Conservation (phyloP, 352 stramenopile genomes). For the Globisporangium irregulare region DNA sequence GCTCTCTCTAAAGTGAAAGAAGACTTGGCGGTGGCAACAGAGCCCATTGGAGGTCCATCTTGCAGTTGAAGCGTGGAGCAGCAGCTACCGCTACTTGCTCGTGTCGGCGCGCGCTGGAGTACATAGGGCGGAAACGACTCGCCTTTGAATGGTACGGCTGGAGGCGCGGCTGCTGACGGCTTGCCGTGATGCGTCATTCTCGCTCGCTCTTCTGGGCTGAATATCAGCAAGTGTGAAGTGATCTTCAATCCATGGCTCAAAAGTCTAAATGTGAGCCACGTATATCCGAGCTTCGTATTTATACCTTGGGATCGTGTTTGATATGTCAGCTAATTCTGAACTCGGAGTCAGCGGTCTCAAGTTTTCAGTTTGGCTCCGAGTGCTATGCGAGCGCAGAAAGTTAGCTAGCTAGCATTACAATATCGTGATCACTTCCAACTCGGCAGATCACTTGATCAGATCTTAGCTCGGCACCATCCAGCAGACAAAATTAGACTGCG, state of each 20-base stretch:
- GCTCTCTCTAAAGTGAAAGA: not conserved
- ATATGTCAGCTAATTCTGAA: not conserved
- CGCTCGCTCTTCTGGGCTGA: not conserved
- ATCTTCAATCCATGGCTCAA: not conserved
- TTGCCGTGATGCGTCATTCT: not conserved
- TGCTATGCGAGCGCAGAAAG: not conserved
- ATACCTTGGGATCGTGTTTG: not conserved
- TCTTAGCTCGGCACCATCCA: too few relatives aligned
- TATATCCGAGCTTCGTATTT: not conserved
- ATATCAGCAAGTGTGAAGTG: not conserved
- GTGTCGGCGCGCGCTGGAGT: slow-evolving; percentile 24
- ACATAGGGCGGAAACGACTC: slow-evolving; percentile 64
- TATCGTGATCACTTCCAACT: not conserved
- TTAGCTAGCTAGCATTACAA: not conserved
- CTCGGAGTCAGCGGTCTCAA: not conserved
- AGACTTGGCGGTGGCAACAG: not conserved
- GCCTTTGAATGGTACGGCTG: slow-evolving; percentile 50
- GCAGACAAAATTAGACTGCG: not conserved
- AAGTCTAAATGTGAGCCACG: not conserved
- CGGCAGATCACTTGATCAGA: too few relatives aligned
- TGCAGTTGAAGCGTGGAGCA: not conserved
- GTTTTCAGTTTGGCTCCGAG: not conserved
- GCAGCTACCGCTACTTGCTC: not conserved
- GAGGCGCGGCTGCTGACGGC: not conserved
- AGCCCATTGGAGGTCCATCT: not conserved